phyloP scores from a whole-genome alignment of 805 yeast species.

The Wickerhamomyces strasburgensis region DNA sequence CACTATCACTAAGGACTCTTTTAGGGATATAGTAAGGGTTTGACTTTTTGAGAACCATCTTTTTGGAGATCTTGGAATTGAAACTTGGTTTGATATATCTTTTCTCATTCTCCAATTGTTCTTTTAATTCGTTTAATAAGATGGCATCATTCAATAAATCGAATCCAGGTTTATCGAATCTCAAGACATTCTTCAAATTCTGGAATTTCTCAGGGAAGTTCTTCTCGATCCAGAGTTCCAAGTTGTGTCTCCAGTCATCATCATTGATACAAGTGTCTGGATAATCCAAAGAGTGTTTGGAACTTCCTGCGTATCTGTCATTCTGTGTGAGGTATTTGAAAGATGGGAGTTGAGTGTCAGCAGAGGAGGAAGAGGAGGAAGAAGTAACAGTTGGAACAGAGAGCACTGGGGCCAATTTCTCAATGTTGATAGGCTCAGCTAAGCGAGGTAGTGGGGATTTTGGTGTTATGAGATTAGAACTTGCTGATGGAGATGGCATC shows the following conservation, averaged over 20 bases:
- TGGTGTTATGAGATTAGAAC: constrained; percentile 9
- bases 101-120: constrained; percentile 19
- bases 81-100: constrained; percentile 22
- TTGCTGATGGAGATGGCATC: too few relatives aligned
- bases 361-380: not conserved
- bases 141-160: constrained; percentile 26
- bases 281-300: constrained; percentile 20
- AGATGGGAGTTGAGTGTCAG: constrained; percentile 10
- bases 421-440: constrained; percentile 6
- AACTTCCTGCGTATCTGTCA: constrained; percentile 11
- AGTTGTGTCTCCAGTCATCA: constrained; percentile 40
- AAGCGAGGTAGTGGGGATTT: constrained; percentile 13
- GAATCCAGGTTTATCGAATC: constrained; percentile 27
- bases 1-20: constrained; percentile 6
- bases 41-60: constrained; percentile 15
- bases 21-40: constrained; percentile 6
- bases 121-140: constrained; percentile 23
- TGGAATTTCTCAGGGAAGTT: constrained; percentile 36
- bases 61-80: constrained; percentile 27
- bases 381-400: constrained; percentile 2
- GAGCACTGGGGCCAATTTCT: constrained; percentile 25
- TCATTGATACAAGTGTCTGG: constrained; percentile 35
- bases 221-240: constrained; percentile 36
- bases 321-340: constrained; percentile 19
- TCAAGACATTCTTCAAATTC: constrained; percentile 34